Evolutionary conservation across 345 rosid genomes (phyloP).

Genomic region (Tarenaya hassleriana): DNA sequence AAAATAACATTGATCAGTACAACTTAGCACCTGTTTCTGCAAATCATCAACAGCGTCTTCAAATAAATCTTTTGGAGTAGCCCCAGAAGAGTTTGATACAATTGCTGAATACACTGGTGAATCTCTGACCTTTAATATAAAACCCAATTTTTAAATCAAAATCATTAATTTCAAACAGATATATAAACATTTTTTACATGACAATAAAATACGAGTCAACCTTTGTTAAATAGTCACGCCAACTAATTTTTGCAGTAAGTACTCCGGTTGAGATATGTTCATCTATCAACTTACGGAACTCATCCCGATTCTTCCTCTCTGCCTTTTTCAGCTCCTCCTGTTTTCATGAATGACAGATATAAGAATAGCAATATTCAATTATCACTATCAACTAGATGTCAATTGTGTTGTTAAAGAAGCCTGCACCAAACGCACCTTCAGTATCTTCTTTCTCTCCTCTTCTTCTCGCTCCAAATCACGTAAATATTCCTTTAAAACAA

Average conservation of each 20-base stretch:
- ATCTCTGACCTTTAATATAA: slow-evolving; percentile 59
- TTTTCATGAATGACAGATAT: slow-evolving; percentile 24
- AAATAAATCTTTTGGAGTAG: slow-evolving; percentile 87
- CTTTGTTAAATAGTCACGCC: slow-evolving; percentile 83
- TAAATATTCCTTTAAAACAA: slow-evolving; percentile 63
- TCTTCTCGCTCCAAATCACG: slow-evolving; percentile 83
- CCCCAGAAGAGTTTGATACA: slow-evolving; percentile 73
- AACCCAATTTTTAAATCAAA: slow-evolving; percentile 16
- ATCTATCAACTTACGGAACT: slow-evolving; percentile 81
- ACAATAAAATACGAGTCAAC: slow-evolving; percentile 32
- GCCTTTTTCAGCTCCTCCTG: slow-evolving; percentile 85
- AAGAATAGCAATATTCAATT: slow-evolving; percentile 12
- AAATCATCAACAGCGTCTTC: slow-evolving; percentile 86
- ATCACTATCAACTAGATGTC: slow-evolving; percentile 10
- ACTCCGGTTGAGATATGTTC: slow-evolving; percentile 65
- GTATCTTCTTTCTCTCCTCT: slow-evolving; percentile 83
- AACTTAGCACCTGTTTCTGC: slow-evolving; percentile 52
- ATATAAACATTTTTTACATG: slow-evolving; percentile 9
- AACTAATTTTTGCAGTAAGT: slow-evolving; percentile 68
- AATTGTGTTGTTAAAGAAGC: neutral
- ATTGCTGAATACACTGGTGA: slow-evolving; percentile 62
- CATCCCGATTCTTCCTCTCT: slow-evolving; percentile 95
- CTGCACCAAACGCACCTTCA: slow-evolving; percentile 49
- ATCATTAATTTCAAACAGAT: slow-evolving; percentile 12
- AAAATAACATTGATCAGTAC: slow-evolving; percentile 1